Base-by-base conservation (phyloP, 1,139 yeast species). In the Kluyveromyces marxianus region DNA sequence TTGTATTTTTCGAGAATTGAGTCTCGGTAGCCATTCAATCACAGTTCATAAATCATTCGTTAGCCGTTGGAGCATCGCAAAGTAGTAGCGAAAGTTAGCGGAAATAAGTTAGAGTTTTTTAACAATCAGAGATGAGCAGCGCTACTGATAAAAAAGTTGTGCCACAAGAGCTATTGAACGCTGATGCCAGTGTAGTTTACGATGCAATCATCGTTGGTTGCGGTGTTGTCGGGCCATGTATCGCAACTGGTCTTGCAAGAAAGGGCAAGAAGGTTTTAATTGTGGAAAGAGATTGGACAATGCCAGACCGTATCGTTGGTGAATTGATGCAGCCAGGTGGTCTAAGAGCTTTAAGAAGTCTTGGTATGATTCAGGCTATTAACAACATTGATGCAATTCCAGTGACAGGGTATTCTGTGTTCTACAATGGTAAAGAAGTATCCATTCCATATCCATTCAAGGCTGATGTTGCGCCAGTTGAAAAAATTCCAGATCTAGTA, bases 271-370 rank as follows among this genome's bases (percentile, higher is more conserved):
- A 75, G 44, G 72, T 71, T 7, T 65, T 84, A 47, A 78, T 84
- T 36, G 69, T 83, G 29, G 99, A 92, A 65, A 76, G 97, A 54
- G 96, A 88, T 62, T 84, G 96, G 85, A 66, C 78, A 27, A 85
- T 80, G 63, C 98, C 98, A 1, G 97, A 92, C 65, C 76, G 98
- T 56, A 92, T 92, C 49, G 98, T 92, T 35, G 99, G 99, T 37
- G 99, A 92, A 65, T 74, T 92, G 58, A 75, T 92, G 75, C 99
- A 92, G 66, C 99, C 99, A 3, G 92, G 89, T 28, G 98, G 98
- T 10, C 70, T 90, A 34, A 78, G 83, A 60, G 94, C 96, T 1
- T 71, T 92, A 49, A 72, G 75, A 54, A 82, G 85, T 54, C 70
- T 92, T 32, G 97, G 97, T 3, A 79, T 92, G 85, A 76, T 76